These are phyloP conservation scores for Tetratostichococcus sp. DNA, from an alignment of 139 green algal species.

Conservation along the genomic window DNA sequence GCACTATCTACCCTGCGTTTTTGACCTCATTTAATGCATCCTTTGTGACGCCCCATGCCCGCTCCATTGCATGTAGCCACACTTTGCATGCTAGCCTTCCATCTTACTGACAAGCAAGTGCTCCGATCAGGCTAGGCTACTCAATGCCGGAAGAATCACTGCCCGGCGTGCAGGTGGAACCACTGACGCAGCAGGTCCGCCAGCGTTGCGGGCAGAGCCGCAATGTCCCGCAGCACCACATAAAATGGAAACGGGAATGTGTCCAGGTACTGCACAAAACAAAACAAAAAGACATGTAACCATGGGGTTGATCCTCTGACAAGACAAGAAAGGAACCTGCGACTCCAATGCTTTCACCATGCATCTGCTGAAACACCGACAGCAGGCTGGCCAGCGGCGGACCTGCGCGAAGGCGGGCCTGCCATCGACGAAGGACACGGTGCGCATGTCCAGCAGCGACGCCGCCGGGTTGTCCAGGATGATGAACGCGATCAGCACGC, in stretches of 20 bases:
- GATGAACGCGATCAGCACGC: constrained; percentile 91
- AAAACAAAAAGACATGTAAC: not conserved
- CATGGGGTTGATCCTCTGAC: not conserved
- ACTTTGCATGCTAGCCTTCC: too few relatives aligned
- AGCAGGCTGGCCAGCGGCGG: too few relatives aligned
- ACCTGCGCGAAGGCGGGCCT: constrained; percentile 74
- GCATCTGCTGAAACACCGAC: too few relatives aligned
- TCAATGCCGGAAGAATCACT: too few relatives aligned
- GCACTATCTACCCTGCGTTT: too few relatives aligned
- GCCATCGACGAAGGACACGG: constrained; percentile 82
- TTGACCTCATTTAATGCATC: too few relatives aligned
- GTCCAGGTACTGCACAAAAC: constrained; percentile 83
- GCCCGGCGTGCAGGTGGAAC: constrained; percentile 67
- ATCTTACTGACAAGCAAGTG: too few relatives aligned
- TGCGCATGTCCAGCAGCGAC: constrained; percentile 88
- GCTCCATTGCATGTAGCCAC: too few relatives aligned
- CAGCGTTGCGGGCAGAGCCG: constrained; percentile 77
- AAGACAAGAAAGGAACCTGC: too few relatives aligned
- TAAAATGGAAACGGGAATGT: constrained; percentile 98
- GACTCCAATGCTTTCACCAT: too few relatives aligned
- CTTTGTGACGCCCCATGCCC: too few relatives aligned
- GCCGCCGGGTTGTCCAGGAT: constrained; percentile 66
- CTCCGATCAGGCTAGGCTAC: too few relatives aligned
- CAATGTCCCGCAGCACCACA: constrained; percentile 88
- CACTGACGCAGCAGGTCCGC: constrained; percentile 92